phyloP scores from a whole-genome alignment of 441 rosid species.

The Macaranga tanarius region DNA sequence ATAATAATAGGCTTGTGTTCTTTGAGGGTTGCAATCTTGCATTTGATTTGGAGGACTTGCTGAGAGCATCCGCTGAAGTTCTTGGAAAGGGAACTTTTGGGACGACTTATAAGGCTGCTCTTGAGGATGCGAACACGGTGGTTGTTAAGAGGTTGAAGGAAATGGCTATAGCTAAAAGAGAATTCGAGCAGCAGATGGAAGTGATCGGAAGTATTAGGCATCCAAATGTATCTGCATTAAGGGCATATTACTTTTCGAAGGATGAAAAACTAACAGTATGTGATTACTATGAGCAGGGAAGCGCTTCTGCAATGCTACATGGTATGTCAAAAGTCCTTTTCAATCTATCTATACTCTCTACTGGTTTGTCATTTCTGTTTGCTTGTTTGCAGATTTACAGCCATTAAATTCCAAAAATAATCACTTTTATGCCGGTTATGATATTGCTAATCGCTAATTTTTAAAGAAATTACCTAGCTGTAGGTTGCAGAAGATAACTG shows the following conservation, averaged over 20 bases:
- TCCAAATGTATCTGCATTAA: slow-evolving; percentile 57
- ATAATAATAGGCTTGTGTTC: slow-evolving; percentile 57
- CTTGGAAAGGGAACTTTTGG: slow-evolving; percentile 91
- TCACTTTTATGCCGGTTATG: not conserved
- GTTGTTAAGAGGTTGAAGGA: slow-evolving; percentile 86
- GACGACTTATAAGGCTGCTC: slow-evolving; percentile 72
- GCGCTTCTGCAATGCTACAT: slow-evolving; percentile 63
- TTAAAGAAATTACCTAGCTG: not conserved
- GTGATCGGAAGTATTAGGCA: slow-evolving; percentile 67
- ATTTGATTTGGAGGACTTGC: slow-evolving; percentile 76
- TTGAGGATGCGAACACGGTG: slow-evolving; percentile 65
- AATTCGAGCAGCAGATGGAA: slow-evolving; percentile 86
- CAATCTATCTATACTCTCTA: not conserved
- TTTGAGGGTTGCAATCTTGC: slow-evolving; percentile 69
- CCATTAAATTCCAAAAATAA: not conserved
- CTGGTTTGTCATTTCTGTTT: not conserved
- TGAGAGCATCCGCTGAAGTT: slow-evolving; percentile 87
- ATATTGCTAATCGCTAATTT: not conserved
- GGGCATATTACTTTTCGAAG: slow-evolving; percentile 86
- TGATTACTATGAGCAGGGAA: slow-evolving; percentile 57
- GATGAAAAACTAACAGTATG: slow-evolving; percentile 86
- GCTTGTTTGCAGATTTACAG: not conserved
- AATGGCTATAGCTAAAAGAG: slow-evolving; percentile 47
- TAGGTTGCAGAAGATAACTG: not conserved
- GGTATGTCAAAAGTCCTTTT: slow-evolving; percentile 42